A percentile compares a stretch with the other conserved stretches of the same genome.
Conservation (phyloP, 176 grass and related monocot genomes). For the Oryza coarctata region DNA sequence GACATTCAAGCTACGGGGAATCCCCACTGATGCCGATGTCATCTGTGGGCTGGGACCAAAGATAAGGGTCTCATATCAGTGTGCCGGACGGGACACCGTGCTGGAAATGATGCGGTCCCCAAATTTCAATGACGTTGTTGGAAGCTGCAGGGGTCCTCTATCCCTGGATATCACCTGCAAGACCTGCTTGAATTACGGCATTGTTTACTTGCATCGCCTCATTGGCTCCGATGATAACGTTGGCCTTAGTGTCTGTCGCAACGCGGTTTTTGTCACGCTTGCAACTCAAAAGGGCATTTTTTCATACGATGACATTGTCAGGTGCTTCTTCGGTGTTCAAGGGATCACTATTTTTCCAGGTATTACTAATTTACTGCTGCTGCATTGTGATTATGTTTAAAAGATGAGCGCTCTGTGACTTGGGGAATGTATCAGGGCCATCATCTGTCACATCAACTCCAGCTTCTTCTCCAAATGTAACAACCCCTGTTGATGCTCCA, state of each 20-base stretch:
- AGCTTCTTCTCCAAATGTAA: conserved; percentile 56
- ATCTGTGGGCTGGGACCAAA: conserved; percentile 88
- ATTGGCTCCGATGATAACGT: conserved; percentile 84
- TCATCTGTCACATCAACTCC: conserved; percentile 59
- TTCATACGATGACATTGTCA: conserved; percentile 64
- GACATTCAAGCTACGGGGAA: conserved; percentile 66
- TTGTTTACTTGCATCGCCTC: conserved; percentile 73
- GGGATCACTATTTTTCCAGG: conserved; percentile 73
- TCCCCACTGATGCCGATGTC: conserved; percentile 48
- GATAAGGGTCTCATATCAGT: conserved; percentile 91
- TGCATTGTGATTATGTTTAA: conserved; percentile 17
- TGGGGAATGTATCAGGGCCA: conserved; percentile 40
- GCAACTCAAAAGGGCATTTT: conserved; percentile 63
- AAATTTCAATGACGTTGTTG: conserved; percentile 70
- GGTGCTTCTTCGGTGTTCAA: conserved; percentile 93
- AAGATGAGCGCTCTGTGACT: background rate
- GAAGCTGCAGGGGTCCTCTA: conserved; percentile 80
- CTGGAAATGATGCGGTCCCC: conserved; percentile 98
- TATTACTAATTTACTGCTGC: conserved; percentile 20
- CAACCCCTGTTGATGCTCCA: conserved; percentile 39
- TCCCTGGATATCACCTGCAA: conserved; percentile 88
- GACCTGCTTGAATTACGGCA: conserved; percentile 90
- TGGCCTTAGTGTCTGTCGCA: conserved; percentile 77
- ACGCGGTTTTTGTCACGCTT: conserved; percentile 82
- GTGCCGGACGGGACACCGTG: conserved; percentile 67